phyloP scores from a whole-genome alignment of 345 rosid species.

The Xanthoceras sorbifolium region DNA sequence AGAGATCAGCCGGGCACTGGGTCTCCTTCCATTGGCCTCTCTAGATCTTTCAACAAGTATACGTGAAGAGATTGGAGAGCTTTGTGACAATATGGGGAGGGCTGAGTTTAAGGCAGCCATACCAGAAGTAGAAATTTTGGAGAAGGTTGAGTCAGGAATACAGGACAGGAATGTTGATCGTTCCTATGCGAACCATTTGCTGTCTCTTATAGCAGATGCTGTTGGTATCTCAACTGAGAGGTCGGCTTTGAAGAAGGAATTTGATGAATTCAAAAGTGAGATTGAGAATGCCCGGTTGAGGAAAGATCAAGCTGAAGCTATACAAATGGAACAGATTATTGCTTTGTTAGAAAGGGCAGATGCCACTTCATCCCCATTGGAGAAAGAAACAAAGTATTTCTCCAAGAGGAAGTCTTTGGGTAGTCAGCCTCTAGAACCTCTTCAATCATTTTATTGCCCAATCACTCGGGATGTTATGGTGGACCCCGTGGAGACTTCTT shows the following conservation, averaged over 20 bases:
- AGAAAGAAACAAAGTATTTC: conserved; percentile 59
- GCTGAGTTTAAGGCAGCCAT: conserved; percentile 60
- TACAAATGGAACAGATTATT: conserved; percentile 79
- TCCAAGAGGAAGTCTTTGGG: conserved; percentile 60
- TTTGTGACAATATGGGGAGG: conserved; percentile 49
- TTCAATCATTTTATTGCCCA: conserved; percentile 69
- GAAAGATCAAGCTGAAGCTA: conserved; percentile 69
- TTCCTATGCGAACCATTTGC: conserved; percentile 57
- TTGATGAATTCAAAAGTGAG: conserved; percentile 66
- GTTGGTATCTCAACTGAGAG: conserved; percentile 59
- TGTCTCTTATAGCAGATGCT: conserved; percentile 57
- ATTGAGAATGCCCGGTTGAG: conserved; percentile 57
- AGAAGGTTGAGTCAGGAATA: conserved; percentile 66
- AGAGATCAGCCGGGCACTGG: conserved; percentile 57
- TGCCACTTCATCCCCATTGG: conserved; percentile 56
- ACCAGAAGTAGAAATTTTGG: conserved; percentile 64
- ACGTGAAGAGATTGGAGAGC: conserved; percentile 40
- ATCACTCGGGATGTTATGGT: conserved; percentile 67
- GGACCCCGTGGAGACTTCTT: conserved; percentile 78
- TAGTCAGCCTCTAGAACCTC: conserved; percentile 62
- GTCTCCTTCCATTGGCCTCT: conserved; percentile 60
- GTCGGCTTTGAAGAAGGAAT: conserved; percentile 49
- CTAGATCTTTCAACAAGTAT: conserved; percentile 51
- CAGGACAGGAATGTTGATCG: conserved; percentile 63
- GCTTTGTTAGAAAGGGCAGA: conserved; percentile 71